Evolutionary conservation across 2,329 filamentous ascomycete species (phyloP).

Genomic region (Leptographium galeiforme): DNA sequence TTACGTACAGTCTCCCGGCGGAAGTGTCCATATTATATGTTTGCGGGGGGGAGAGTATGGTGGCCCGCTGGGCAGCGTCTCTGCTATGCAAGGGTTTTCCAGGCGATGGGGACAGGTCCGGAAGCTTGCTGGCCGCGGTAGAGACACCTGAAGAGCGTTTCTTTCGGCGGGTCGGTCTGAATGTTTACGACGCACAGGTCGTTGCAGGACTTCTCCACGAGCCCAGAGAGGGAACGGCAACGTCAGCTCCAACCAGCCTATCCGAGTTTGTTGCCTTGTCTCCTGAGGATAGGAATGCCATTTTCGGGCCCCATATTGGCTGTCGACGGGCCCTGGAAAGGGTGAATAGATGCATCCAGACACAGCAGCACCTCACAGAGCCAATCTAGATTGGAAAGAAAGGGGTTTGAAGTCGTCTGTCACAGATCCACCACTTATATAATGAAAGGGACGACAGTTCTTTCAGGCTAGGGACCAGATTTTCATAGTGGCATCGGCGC

Average conservation of each 20-base stretch:
- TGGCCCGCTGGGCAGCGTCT: constrained; percentile 41
- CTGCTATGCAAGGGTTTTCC: constrained; percentile 32
- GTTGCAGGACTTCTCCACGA: constrained; percentile 34
- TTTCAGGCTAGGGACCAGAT: constrained; percentile 7
- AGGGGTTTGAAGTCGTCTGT: neutral
- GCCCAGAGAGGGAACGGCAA: neutral
- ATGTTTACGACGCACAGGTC: constrained; percentile 57
- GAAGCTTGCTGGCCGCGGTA: constrained; percentile 29
- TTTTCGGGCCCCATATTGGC: constrained; percentile 40
- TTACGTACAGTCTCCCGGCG: constrained; percentile 27
- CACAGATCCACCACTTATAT: too few species aligned
- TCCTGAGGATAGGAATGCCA: constrained; percentile 28
- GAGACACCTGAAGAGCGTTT: constrained; percentile 58
- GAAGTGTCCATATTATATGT: constrained; percentile 31
- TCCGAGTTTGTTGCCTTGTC: constrained; percentile 44
- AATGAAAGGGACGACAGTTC: too few species aligned
- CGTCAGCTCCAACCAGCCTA: constrained; percentile 16
- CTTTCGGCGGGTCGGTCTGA: constrained; percentile 51
- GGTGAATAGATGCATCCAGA: neutral
- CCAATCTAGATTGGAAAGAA: neutral
- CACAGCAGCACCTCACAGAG: neutral
- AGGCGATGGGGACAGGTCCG: constrained; percentile 10
- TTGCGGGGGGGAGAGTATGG: constrained; percentile 32
- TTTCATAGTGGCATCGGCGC: constrained; percentile 5
- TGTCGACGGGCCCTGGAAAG: constrained; percentile 20